phyloP scores from a whole-genome alignment of 371 early-diverging fungal genomes.

The Syncephalastrum contaminatum region DNA sequence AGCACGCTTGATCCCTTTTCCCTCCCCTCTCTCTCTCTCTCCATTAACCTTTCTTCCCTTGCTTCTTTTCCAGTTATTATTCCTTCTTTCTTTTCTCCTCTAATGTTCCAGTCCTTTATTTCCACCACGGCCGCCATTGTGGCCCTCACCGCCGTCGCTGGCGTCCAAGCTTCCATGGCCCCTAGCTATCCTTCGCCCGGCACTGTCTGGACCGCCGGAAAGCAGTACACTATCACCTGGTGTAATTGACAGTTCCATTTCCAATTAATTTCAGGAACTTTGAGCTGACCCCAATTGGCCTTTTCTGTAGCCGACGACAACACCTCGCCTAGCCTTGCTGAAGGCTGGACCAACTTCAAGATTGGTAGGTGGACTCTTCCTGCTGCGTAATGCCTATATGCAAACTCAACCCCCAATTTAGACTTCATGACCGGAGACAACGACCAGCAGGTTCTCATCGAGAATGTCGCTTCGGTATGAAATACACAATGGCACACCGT shows the following conservation, averaged over 20 bases:
- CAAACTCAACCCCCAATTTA: slow-evolving; percentile 7
- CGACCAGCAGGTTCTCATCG: slow-evolving; percentile 20
- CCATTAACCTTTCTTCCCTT: slow-evolving; percentile 4
- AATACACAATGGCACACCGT: background rate
- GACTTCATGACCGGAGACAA: slow-evolving; percentile 46
- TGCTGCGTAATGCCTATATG: background rate
- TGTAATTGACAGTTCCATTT: slow-evolving; percentile 20
- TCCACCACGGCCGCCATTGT: slow-evolving; percentile 11
- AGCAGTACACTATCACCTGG: slow-evolving; percentile 43
- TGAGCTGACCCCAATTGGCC: too few species aligned
- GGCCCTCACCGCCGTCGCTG: slow-evolving; percentile 10
- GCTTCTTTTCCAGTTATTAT: slow-evolving; percentile 2
- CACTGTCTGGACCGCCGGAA: slow-evolving; percentile 43
- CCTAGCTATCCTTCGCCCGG: slow-evolving; percentile 48
- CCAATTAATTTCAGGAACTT: too few species aligned
- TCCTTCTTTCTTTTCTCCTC: slow-evolving; percentile 2
- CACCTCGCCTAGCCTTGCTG: slow-evolving; percentile 12
- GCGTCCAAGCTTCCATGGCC: slow-evolving; percentile 27
- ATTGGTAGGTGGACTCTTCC: slow-evolving; percentile 21
- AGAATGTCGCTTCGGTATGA: slow-evolving; percentile 29
- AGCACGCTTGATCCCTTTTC: slow-evolving; percentile 2
- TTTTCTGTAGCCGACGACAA: slow-evolving; percentile 19
- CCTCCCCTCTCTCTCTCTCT: background rate
- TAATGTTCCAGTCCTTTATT: background rate
- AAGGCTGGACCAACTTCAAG: slow-evolving; percentile 29